Evolutionary conservation across 1,284 basidiomycete genomes (phyloP).

Genomic region (Coniferiporia sulphurascens): DNA sequence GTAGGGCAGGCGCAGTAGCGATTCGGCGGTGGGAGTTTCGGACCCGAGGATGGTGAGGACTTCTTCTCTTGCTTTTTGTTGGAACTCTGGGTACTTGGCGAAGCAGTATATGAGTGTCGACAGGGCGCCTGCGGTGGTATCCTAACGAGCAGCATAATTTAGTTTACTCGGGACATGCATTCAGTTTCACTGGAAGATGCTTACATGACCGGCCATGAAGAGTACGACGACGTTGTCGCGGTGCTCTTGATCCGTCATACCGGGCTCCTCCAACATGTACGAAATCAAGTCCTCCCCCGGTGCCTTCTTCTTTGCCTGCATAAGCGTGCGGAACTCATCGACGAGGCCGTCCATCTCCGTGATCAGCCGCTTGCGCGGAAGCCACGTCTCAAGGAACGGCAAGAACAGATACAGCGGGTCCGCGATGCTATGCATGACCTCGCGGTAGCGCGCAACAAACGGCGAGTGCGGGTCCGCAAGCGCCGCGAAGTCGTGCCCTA

Average conservation of each 20-base stretch:
- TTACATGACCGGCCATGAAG: conserved; percentile 30
- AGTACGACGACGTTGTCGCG: conserved; percentile 32
- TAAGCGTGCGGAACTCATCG: conserved; percentile 22
- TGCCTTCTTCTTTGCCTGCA: conserved; percentile 27
- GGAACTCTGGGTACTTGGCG: conserved; percentile 28
- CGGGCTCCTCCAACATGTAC: conserved; percentile 29
- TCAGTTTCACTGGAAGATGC: conserved; percentile 19
- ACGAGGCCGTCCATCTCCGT: conserved; percentile 25
- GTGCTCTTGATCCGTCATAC: conserved; percentile 26
- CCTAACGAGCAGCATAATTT: conserved; percentile 20
- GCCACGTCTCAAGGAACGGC: conserved; percentile 27
- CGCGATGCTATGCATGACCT: conserved; percentile 30
- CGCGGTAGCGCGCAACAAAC: conserved; percentile 30
- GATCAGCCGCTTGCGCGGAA: conserved; percentile 26
- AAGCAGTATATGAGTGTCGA: conserved; percentile 30
- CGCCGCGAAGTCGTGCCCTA: conserved; percentile 34
- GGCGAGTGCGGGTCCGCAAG: conserved; percentile 25
- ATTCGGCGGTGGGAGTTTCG: conserved; percentile 21
- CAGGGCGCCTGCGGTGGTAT: conserved; percentile 31
- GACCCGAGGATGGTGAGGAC: conserved; percentile 19
- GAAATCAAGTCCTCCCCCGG: conserved; percentile 30
- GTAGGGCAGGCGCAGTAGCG: background rate
- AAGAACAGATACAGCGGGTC: conserved; percentile 29
- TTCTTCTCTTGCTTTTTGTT: conserved; percentile 27
- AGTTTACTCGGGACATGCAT: background rate